Evolutionary conservation across 1,284 basidiomycete species (phyloP).

Genomic region (Cronartium quercuum): DNA sequence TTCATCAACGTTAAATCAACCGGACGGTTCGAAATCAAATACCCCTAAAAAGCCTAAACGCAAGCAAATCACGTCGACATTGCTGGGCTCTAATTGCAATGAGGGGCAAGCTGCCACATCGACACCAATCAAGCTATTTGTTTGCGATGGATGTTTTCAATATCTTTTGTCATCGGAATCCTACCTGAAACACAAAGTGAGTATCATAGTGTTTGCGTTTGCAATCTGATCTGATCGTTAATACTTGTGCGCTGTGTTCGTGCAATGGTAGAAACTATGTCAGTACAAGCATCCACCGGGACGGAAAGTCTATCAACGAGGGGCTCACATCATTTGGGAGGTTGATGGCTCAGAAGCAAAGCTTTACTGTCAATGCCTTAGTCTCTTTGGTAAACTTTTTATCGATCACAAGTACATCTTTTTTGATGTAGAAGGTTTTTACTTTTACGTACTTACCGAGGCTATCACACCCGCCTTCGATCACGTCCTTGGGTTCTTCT

Average conservation of each 20-base stretch:
- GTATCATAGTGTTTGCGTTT: slow-evolving; percentile 44
- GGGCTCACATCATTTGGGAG: slow-evolving; percentile 88
- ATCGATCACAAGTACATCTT: slow-evolving; percentile 97
- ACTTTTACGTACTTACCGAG: slow-evolving; percentile 90
- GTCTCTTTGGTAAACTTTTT: slow-evolving; percentile 95
- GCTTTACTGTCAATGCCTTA: slow-evolving; percentile 93
- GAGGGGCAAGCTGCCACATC: neutral
- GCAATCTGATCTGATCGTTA: neutral
- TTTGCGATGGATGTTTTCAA: slow-evolving; percentile 92
- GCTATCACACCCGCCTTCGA: slow-evolving; percentile 65
- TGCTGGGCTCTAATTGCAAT: neutral
- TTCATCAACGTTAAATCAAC: neutral
- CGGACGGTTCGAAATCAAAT: neutral
- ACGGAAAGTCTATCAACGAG: slow-evolving; percentile 79
- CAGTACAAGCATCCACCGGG: slow-evolving; percentile 73
- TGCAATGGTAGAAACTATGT: slow-evolving; percentile 64
- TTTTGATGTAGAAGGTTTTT: slow-evolving; percentile 65
- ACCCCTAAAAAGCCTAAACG: neutral
- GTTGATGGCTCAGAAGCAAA: slow-evolving; percentile 82
- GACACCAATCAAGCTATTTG: slow-evolving; percentile 59
- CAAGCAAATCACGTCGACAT: neutral
- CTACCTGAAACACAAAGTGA: slow-evolving; percentile 69
- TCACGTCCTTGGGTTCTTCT: slow-evolving; percentile 88
- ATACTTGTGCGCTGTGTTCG: neutral
- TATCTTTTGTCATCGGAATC: slow-evolving; percentile 72